A percentile compares a stretch with the other conserved stretches of the same genome.
Conservation (phyloP, 495 filamentous ascomycete genomes). For the Aspergillus sparsus region DNA sequence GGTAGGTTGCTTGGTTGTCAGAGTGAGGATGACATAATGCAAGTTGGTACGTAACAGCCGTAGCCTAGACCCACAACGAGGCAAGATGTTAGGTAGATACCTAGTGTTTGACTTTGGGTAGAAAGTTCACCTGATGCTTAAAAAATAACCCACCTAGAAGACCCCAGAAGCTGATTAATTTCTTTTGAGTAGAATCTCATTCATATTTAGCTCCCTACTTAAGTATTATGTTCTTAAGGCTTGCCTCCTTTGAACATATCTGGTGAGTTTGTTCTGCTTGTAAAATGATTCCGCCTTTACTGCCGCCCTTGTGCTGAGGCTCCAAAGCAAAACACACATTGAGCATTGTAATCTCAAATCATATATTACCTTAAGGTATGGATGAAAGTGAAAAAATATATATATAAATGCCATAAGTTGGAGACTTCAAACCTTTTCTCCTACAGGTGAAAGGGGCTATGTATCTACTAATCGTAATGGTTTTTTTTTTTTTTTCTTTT, state of each 20-base stretch:
- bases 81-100: neutral
- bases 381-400: neutral
- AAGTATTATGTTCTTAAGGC: too few relatives aligned
- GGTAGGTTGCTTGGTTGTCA: constrained; percentile 18
- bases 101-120: neutral
- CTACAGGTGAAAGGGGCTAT: too few relatives aligned
- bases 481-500: too few relatives aligned
- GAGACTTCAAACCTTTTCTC: too few relatives aligned
- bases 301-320: neutral
- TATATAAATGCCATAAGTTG: too few relatives aligned
- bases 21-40: constrained; percentile 48
- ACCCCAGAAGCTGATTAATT: too few relatives aligned
- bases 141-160: neutral
- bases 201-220: too few relatives aligned
- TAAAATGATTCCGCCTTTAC: neutral
- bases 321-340: neutral
- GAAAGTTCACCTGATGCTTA: neutral
- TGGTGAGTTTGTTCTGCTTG: neutral
- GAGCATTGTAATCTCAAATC: neutral
- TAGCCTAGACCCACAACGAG: constrained; percentile 20
- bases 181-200: too few relatives aligned
- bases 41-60: constrained; percentile 31
- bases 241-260: too few relatives aligned
- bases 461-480: too few relatives aligned
- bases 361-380: neutral